Evolutionary conservation across 1,284 basidiomycete species (phyloP), one percentile per base, ranked within the genome.

Genomic region (Irpex sp.): DNA sequence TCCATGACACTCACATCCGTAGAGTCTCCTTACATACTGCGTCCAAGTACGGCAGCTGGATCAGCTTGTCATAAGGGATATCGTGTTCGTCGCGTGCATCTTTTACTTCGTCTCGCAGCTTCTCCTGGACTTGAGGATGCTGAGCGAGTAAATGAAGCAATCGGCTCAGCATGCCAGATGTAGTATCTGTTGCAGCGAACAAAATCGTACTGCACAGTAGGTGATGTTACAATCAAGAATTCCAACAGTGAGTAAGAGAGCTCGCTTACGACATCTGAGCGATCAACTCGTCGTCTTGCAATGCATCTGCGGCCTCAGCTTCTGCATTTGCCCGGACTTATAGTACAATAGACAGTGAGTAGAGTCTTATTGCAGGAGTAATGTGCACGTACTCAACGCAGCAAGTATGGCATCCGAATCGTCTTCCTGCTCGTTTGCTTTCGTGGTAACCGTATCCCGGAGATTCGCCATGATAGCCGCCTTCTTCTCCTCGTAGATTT

Each of bases 1-100:
- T 38, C 5, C 11, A 40, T 1, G n/a, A 7, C 21, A 62, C 64
- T 57, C 48, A 69, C 67, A 69, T 34, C 31, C 68, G 64, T 15
- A 68, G 44, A 5, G 66, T 68, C 48, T 69, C 68, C 47, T 65
- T 58, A 44, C 67, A 68, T 13, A 69, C 64, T 3, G 67, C 66
- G 19, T 67, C 66, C 26, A 69, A 49, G 49, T 64, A 66, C 2
- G 66, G 65, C 11, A 68, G 58, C 17, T 58, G 13, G 17, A 64
- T 51, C 9, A 67, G 54, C 17, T 62, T n/a, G 54, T 67, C 64
- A 38, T 64, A 64, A 38, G 63, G 9, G 31, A 66, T 31, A 31
- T 66, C 62, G 26, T 63, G 54, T 31, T 38, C 52, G 34, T 63
- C 48, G 17, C 64, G 61, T 15, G 64, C 67, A 5, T 62, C 34